Evolutionary conservation across 2,329 filamentous ascomycete genomes (phyloP).

Genomic region (Aspergillus sclerotialis): DNA sequence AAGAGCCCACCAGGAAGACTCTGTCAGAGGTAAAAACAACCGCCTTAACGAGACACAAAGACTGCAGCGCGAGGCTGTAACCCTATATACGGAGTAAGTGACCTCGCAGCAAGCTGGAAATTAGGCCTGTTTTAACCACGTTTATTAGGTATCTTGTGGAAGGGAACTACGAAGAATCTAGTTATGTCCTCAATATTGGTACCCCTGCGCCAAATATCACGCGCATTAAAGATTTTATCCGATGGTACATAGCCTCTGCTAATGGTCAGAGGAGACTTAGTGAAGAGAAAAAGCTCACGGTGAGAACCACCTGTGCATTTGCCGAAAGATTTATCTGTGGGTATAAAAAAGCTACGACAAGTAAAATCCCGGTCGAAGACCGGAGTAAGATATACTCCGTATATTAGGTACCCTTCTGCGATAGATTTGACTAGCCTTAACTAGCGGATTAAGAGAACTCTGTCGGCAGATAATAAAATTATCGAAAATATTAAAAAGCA

Average conservation of each 20-base stretch:
- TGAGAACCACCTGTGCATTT: constrained; percentile 3
- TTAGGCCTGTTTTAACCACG: background rate
- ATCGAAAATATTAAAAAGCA: constrained; percentile 5
- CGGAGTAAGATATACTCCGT: constrained; percentile 4
- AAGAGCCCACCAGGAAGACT: too few species aligned
- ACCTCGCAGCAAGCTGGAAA: background rate
- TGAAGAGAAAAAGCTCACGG: constrained; percentile 2
- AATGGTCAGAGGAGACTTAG: constrained; percentile 2
- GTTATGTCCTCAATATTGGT: constrained; percentile 3
- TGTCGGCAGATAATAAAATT: background rate
- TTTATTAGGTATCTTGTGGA: constrained; percentile 4
- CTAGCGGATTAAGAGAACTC: constrained; percentile 5
- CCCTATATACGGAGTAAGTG: background rate
- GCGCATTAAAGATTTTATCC: constrained; percentile 6
- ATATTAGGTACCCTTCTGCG: background rate
- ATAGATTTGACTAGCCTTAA: constrained; percentile 1
- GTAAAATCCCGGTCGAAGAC: constrained; percentile 1
- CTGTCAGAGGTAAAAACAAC: too few species aligned
- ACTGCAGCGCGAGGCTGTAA: too few species aligned
- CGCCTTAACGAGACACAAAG: too few species aligned
- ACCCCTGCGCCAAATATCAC: constrained; percentile 1
- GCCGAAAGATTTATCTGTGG: constrained; percentile 3
- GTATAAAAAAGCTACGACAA: constrained; percentile 3
- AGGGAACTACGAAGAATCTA: constrained; percentile 3
- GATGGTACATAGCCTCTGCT: constrained; percentile 1